A percentile compares a stretch with the other conserved stretches of the same genome.
These are phyloP conservation scores for Yamadazyma sp. DNA, from an alignment of 805 yeast species.

Conservation along the genomic window DNA sequence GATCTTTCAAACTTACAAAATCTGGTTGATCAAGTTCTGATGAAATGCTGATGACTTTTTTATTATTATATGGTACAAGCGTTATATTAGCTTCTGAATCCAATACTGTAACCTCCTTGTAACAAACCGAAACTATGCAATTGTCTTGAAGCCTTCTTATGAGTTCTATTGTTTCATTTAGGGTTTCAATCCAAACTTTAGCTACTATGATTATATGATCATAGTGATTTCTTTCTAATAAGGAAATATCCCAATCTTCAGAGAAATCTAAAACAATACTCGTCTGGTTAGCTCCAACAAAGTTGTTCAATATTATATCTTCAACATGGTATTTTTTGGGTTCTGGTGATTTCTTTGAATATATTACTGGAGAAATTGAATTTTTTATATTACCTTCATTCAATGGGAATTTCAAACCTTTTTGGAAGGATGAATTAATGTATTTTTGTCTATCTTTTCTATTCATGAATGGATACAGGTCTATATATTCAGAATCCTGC, in stretches of 20 bases:
- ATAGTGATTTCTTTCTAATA: conserved; percentile 4
- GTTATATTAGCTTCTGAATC: conserved; percentile 5
- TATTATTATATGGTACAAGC: conserved; percentile 1
- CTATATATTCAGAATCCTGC: conserved; percentile 7
- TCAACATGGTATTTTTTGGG: too few species aligned
- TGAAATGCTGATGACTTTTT: not conserved
- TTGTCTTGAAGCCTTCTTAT: not conserved
- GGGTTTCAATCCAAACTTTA: conserved; percentile 1
- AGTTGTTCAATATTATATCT: not conserved
- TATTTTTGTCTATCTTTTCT: conserved; percentile 6
- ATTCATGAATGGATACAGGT: conserved; percentile 11
- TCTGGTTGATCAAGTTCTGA: not conserved
- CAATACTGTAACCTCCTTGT: conserved; percentile 1
- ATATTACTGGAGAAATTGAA: conserved; percentile 1
- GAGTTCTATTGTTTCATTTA: conserved; percentile 2
- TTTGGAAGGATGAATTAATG: conserved; percentile 1
- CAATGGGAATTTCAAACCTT: conserved; percentile 4
- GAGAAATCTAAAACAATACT: not conserved
- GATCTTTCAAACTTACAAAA: not conserved
- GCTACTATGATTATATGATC: conserved; percentile 3
- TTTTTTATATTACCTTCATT: not conserved
- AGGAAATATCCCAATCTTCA: not conserved
- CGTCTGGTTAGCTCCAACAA: not conserved
- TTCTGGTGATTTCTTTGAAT: not conserved
- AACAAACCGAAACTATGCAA: not conserved